Percentiles rank a stretch among this genome's conserved stretches.
Conservation (phyloP, 163 green algal species). For the Trebouxiophyceae sp. region DNA sequence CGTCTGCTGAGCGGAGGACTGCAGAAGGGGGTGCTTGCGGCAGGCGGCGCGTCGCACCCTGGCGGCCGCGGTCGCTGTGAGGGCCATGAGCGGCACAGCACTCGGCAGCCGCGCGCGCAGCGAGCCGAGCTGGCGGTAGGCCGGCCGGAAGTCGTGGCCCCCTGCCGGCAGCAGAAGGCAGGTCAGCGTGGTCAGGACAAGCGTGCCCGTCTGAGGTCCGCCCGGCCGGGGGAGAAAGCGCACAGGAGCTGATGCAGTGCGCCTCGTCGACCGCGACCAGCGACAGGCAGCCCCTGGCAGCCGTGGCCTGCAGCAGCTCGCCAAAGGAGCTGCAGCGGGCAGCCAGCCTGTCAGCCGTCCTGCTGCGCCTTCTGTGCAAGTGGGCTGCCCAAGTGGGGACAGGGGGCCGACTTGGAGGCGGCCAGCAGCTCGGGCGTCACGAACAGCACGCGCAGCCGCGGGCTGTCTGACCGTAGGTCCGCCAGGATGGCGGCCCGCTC, state of each 20-base stretch:
- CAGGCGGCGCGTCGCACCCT: too few species aligned
- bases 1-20: too few species aligned
- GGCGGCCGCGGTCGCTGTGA: slow-evolving; percentile 62
- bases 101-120: slow-evolving; percentile 31
- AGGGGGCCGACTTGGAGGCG: too few species aligned
- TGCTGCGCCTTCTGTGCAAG: too few species aligned
- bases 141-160: slow-evolving; percentile 68
- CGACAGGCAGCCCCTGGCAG: slow-evolving; percentile 17
- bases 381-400: too few species aligned
- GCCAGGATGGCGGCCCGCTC: slow-evolving; percentile 29
- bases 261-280: slow-evolving; percentile 66
- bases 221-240: too few species aligned
- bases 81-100: slow-evolving; percentile 59
- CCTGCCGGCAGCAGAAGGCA: too few species aligned
- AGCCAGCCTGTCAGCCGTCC: too few species aligned
- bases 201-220: too few species aligned
- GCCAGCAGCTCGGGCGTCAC: slow-evolving; percentile 65
- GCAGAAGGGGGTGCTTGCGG: too few species aligned
- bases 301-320: slow-evolving; percentile 25
- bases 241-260: slow-evolving; percentile 58
- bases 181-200: too few species aligned
- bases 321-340: slow-evolving; percentile 38
- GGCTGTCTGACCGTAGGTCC: slow-evolving; percentile 17
- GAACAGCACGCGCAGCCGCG: slow-evolving; percentile 40
- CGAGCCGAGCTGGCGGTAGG: slow-evolving; percentile 50